A percentile compares a stretch with the other conserved stretches of the same genome.
Evolutionary conservation across 495 filamentous ascomycete genomes (phyloP).

Genomic region (Platismatia glauca): DNA sequence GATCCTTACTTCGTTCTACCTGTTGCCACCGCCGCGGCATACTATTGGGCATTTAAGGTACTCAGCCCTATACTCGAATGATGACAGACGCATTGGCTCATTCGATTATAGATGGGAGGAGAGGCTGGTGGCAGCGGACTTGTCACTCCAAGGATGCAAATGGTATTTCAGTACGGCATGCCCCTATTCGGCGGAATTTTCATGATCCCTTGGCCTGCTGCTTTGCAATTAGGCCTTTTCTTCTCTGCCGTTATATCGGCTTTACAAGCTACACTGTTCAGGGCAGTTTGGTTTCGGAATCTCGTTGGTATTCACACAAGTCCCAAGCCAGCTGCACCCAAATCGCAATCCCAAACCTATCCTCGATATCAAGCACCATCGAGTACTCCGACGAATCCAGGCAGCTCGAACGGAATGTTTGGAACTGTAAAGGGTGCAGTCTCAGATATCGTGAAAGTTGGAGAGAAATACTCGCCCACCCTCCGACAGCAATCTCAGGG

Average conservation of each 20-base stretch:
- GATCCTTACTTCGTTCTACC: conserved; percentile 79
- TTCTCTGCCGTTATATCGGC: conserved; percentile 46
- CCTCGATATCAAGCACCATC: conserved; percentile 4
- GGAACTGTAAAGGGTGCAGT: conserved; percentile 2
- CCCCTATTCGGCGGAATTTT: conserved; percentile 54
- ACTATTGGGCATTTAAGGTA: conserved; percentile 53
- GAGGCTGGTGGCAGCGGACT: background rate
- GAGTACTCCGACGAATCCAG: background rate
- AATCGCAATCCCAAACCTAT: background rate
- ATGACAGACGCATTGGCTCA: background rate
- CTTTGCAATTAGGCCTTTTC: conserved; percentile 65
- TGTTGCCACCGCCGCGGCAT: conserved; percentile 35
- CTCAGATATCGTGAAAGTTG: background rate
- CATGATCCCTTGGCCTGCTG: conserved; percentile 56
- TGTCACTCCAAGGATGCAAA: conserved; percentile 29
- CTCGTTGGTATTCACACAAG: conserved; percentile 45
- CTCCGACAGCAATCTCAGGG: background rate
- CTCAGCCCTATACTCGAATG: conserved; percentile 6
- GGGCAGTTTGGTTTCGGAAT: conserved; percentile 40
- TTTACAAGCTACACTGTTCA: conserved; percentile 48
- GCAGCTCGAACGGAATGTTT: conserved; percentile 2
- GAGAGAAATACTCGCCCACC: background rate
- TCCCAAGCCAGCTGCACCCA: conserved; percentile 2
- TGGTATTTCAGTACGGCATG: conserved; percentile 47
- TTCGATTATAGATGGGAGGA: background rate